phyloP scores from a whole-genome alignment of 305 asterid species.

The Solanum chacoense region DNA sequence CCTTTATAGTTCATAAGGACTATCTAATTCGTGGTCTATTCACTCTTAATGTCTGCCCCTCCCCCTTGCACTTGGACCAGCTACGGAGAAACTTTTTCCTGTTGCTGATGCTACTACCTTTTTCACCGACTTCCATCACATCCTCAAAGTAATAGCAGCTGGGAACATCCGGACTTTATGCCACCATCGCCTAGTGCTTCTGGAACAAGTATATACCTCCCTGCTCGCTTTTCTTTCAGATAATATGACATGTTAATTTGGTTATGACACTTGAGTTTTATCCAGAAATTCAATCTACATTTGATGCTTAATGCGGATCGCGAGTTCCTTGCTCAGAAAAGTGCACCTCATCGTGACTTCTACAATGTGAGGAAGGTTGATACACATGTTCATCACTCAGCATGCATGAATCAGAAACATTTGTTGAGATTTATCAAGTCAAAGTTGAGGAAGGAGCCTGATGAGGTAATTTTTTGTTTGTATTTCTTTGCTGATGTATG shows the following conservation, averaged over 20 bases:
- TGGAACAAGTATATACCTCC: slow-evolving; percentile 63
- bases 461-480: slow-evolving; percentile 48
- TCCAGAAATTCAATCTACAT: slow-evolving; percentile 96
- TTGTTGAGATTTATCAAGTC: slow-evolving; percentile 89
- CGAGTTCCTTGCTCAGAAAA: slow-evolving; percentile 96
- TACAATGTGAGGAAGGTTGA: slow-evolving; percentile 98
- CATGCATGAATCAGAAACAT: slow-evolving; percentile 99
- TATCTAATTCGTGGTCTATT: not conserved
- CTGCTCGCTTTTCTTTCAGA: not conserved
- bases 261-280: slow-evolving; percentile 3
- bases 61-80: slow-evolving; percentile 27
- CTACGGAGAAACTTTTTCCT: slow-evolving; percentile 72
- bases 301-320: slow-evolving; percentile 98
- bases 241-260: slow-evolving; percentile 2
- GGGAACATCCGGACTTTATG: slow-evolving; percentile 87
- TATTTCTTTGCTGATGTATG: not conserved
- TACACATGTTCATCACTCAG: slow-evolving; percentile 98
- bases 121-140: slow-evolving; percentile 91
- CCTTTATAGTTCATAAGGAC: not conserved
- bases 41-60: not conserved
- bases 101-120: slow-evolving; percentile 91
- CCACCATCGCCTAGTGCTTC: slow-evolving; percentile 89
- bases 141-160: slow-evolving; percentile 93
- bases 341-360: slow-evolving; percentile 98
- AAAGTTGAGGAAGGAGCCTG: slow-evolving; percentile 96